Conservation (phyloP, 2,329 filamentous ascomycete genomes). For the Epichloe amarillans region DNA sequence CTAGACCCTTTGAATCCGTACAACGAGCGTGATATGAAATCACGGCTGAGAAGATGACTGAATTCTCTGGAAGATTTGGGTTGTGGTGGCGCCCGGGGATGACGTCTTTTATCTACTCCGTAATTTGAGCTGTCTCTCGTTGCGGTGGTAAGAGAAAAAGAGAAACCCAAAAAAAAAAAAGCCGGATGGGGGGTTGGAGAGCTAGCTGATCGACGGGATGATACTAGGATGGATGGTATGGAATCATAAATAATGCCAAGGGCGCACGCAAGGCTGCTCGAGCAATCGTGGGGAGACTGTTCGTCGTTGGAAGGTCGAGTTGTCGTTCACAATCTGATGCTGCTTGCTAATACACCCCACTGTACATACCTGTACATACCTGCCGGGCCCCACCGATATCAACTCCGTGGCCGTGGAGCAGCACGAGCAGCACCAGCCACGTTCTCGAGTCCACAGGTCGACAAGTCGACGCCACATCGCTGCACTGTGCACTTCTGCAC, state of each 20-base stretch:
- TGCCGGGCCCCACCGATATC: neutral
- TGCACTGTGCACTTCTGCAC: neutral
- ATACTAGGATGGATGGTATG: neutral
- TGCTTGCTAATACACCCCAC: no score
- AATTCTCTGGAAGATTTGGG: neutral
- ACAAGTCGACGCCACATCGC: neutral
- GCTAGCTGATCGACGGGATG: neutral
- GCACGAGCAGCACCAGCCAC: neutral
- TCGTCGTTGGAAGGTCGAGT: no score
- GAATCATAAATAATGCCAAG: neutral
- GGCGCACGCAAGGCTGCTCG: neutral
- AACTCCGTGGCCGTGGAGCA: neutral
- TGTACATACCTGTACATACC: no score
- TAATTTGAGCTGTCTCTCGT: neutral
- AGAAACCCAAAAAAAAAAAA: neutral
- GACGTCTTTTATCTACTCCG: slow-evolving; percentile 2
- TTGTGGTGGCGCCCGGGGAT: neutral
- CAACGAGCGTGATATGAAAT: neutral
- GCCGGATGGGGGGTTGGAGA: neutral
- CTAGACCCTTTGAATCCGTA: neutral
- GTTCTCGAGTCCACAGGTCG: neutral
- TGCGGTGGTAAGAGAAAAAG: neutral
- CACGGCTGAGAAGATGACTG: neutral
- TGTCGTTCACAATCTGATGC: no score
- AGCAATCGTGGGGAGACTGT: neutral